Conservation (phyloP, 768 basidiomycete genomes). For the Xerocomellus intermedius region DNA sequence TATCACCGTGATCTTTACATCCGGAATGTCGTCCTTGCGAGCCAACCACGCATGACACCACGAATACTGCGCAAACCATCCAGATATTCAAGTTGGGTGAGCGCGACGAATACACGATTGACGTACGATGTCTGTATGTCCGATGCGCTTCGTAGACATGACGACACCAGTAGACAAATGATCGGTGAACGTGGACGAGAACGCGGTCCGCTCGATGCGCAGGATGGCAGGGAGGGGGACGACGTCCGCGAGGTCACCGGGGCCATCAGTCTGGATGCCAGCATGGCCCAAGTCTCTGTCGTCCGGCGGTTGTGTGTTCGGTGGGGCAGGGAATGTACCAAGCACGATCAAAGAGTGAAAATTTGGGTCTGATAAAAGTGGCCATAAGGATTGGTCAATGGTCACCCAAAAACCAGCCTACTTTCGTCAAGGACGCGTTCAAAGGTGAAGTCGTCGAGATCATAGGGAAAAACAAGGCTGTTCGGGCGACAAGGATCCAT, state of each 20-base stretch:
- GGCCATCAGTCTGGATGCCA: neutral
- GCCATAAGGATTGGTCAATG: neutral
- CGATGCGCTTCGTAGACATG: slow-evolving; percentile 47
- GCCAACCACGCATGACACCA: slow-evolving; percentile 77
- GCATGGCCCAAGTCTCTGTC: neutral
- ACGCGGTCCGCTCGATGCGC: slow-evolving; percentile 74
- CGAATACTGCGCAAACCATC: slow-evolving; percentile 57
- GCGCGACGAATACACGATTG: neutral
- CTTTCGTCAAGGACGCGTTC: slow-evolving; percentile 58
- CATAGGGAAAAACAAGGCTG: neutral
- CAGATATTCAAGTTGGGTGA: neutral
- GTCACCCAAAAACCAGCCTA: slow-evolving; percentile 4
- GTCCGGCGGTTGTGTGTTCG: neutral
- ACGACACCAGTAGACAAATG: slow-evolving; percentile 41
- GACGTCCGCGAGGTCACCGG: slow-evolving; percentile 9
- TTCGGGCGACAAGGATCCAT: neutral
- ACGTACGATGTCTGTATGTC: slow-evolving; percentile 67
- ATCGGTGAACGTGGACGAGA: slow-evolving; percentile 42
- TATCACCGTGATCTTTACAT: slow-evolving; percentile 82
- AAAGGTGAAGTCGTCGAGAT: slow-evolving; percentile 45
- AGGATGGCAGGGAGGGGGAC: slow-evolving; percentile 56
- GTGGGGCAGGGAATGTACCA: slow-evolving; percentile 51
- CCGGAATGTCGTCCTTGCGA: slow-evolving; percentile 41
- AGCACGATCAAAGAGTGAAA: slow-evolving; percentile 65
- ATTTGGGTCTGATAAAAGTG: slow-evolving; percentile 46